phyloP scores from a whole-genome alignment of 2,329 filamentous ascomycete genomes.

The Paraphaeosphaeria minitans region DNA sequence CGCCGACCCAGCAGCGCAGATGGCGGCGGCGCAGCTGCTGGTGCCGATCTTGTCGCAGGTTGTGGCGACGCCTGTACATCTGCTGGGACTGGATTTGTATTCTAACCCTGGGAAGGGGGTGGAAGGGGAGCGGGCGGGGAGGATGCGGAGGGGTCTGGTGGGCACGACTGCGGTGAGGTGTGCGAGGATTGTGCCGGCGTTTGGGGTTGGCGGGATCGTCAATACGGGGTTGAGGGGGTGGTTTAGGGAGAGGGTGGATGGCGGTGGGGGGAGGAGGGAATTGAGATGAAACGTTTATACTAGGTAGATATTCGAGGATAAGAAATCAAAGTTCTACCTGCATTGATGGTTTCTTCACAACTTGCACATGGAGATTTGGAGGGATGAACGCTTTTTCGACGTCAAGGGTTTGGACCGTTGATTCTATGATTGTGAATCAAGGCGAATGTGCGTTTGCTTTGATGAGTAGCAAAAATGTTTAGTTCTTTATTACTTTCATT shows the following conservation, averaged over 20 bases:
- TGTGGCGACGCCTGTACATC: conserved; percentile 34
- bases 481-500: no score
- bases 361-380: no score
- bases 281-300: no score
- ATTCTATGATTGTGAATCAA: no score
- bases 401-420: no score
- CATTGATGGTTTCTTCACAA: no score
- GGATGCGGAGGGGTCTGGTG: conserved; percentile 20
- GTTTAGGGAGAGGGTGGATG: conserved; percentile 20
- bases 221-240: conserved; percentile 30
- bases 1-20: conserved; percentile 23
- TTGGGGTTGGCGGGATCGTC: conserved; percentile 32
- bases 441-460: background rate
- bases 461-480: no score
- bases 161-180: conserved; percentile 33
- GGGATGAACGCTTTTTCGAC: no score
- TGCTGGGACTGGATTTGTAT: conserved; percentile 34
- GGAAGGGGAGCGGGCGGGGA: conserved; percentile 8
- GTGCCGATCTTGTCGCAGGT: conserved; percentile 36
- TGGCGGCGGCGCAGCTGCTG: conserved; percentile 32
- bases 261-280: no score
- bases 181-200: conserved; percentile 36
- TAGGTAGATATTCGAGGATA: no score
- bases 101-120: conserved; percentile 11
- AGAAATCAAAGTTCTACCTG: no score